Evolutionary conservation across 495 filamentous ascomycete species (phyloP).

Genomic region (Talaromyces stipitatus): DNA sequence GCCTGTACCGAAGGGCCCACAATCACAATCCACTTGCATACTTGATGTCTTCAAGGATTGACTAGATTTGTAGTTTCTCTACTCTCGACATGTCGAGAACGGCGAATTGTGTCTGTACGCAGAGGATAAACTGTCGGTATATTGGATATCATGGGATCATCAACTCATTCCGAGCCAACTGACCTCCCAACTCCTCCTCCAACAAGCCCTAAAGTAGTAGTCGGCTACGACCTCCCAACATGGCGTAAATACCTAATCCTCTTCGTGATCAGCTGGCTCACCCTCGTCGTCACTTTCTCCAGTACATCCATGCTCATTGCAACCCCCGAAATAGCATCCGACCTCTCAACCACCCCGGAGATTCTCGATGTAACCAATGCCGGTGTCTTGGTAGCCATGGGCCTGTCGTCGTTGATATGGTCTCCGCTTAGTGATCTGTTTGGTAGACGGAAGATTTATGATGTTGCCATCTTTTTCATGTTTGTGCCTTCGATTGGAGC

Average conservation of each 20-base stretch:
- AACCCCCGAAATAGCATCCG: slow-evolving; percentile 30
- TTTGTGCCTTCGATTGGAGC: slow-evolving; percentile 27
- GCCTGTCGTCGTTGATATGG: slow-evolving; percentile 46
- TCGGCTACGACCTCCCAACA: slow-evolving; percentile 13
- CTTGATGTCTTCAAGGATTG: neutral
- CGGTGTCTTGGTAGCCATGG: slow-evolving; percentile 49
- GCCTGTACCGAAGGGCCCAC: neutral
- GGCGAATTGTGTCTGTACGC: no score
- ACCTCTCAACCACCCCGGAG: slow-evolving; percentile 30
- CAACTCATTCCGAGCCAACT: neutral
- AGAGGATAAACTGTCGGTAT: no score
- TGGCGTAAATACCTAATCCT: slow-evolving; percentile 39
- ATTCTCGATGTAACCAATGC: slow-evolving; percentile 40
- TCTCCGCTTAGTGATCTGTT: slow-evolving; percentile 30
- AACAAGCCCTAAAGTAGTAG: neutral
- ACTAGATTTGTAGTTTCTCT: no score
- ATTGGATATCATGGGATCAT: neutral
- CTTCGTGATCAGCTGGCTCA: slow-evolving; percentile 37
- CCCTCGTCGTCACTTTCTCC: slow-evolving; percentile 34
- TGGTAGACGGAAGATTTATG: slow-evolving; percentile 28
- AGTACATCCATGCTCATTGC: slow-evolving; percentile 36
- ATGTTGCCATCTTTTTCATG: slow-evolving; percentile 29
- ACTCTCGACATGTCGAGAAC: no score
- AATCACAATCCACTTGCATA: neutral
- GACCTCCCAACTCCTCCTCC: neutral